A percentile compares a stretch with the other conserved stretches of the same genome.
These are phyloP conservation scores for Nitzschia sp. DNA, from an alignment of 108 stramenopile species.

Conservation along the genomic window DNA sequence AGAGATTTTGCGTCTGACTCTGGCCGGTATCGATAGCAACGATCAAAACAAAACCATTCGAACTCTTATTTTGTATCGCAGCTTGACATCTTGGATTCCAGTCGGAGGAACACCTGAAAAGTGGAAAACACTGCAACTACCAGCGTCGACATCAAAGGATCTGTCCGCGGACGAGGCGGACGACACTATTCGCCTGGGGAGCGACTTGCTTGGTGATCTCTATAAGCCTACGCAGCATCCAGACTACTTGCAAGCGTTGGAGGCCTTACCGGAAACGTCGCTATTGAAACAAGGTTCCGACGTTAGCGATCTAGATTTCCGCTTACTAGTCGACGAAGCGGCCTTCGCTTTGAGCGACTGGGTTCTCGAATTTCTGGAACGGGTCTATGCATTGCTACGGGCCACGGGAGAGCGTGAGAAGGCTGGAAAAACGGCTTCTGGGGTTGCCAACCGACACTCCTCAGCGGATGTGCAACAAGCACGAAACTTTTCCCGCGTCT, in stretches of 20 bases:
- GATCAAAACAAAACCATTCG: constrained; percentile 89
- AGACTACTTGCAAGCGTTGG: constrained; percentile 56
- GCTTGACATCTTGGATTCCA: constrained; percentile 83
- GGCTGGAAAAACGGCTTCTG: constrained; percentile 64
- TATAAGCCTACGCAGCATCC: constrained; percentile 37
- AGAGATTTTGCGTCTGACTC: constrained; percentile 64
- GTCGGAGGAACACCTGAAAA: constrained; percentile 45
- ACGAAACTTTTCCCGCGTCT: constrained; percentile 74
- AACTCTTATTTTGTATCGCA: constrained; percentile 84
- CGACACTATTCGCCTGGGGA: constrained; percentile 56
- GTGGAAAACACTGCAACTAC: constrained; percentile 18
- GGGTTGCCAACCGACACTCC: constrained; percentile 70
- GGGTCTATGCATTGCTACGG: constrained; percentile 77
- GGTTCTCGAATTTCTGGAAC: constrained; percentile 78
- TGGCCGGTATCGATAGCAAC: constrained; percentile 91
- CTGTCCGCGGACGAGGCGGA: constrained; percentile 6
- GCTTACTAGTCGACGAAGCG: constrained; percentile 63
- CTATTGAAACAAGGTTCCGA: constrained; percentile 47
- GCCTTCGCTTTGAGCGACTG: constrained; percentile 75
- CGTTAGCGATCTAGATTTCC: constrained; percentile 31
- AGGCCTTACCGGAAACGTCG: constrained; percentile 58
- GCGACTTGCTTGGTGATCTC: constrained; percentile 45
- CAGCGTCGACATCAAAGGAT: background rate
- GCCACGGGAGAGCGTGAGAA: constrained; percentile 86
- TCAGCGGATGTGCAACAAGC: constrained; percentile 76